These are phyloP conservation scores for Fusarium brevicatenulatum DNA, from an alignment of 2,329 filamentous ascomycete genomes.

Conservation along the genomic window DNA sequence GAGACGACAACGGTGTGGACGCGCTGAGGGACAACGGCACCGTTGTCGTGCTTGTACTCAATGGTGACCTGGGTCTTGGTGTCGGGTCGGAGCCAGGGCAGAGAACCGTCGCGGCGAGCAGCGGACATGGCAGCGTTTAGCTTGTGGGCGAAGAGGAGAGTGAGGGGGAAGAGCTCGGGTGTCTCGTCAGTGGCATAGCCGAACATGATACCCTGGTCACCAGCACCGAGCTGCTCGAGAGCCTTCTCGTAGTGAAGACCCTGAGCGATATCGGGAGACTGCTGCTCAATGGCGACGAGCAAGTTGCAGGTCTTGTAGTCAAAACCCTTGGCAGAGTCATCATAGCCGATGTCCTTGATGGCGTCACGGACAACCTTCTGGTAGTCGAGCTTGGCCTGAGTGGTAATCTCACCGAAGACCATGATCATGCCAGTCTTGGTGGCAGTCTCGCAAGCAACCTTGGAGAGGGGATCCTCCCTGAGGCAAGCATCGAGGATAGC, in stretches of 20 bases:
- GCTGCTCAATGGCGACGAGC: slow-evolving; percentile 98
- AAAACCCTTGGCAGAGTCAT: slow-evolving; percentile 96
- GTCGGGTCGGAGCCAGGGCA: slow-evolving; percentile 96
- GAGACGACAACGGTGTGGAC: slow-evolving; percentile 98
- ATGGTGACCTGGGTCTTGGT: slow-evolving; percentile 99
- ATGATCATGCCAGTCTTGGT: slow-evolving; percentile 99
- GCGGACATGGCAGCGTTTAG: slow-evolving; percentile 95
- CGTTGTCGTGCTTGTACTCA: slow-evolving; percentile 97
- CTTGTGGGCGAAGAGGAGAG: slow-evolving; percentile 93
- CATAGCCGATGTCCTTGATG: slow-evolving; percentile 99
- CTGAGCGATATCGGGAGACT: slow-evolving; percentile 98
- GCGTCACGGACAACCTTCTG: slow-evolving; percentile 94
- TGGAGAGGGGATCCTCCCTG: slow-evolving; percentile 93
- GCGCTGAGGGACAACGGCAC: slow-evolving; percentile 89
- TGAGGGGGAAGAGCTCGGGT: slow-evolving; percentile 94
- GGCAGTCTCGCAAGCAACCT: slow-evolving; percentile 98
- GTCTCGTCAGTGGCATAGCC: slow-evolving; percentile 99
- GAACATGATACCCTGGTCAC: slow-evolving; percentile 99
- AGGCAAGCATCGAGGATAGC: slow-evolving; percentile 98
- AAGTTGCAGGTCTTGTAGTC: slow-evolving; percentile 99
- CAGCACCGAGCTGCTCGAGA: slow-evolving; percentile 96
- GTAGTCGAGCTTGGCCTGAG: slow-evolving; percentile 95
- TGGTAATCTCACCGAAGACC: slow-evolving; percentile 99
- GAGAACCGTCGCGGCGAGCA: slow-evolving; percentile 85
- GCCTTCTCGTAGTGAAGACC: slow-evolving; percentile 98